Evolutionary conservation across 176 grass and related monocot species (phyloP), one percentile per base, ranked within the genome.

Genomic region (Aechmea fasciata): DNA sequence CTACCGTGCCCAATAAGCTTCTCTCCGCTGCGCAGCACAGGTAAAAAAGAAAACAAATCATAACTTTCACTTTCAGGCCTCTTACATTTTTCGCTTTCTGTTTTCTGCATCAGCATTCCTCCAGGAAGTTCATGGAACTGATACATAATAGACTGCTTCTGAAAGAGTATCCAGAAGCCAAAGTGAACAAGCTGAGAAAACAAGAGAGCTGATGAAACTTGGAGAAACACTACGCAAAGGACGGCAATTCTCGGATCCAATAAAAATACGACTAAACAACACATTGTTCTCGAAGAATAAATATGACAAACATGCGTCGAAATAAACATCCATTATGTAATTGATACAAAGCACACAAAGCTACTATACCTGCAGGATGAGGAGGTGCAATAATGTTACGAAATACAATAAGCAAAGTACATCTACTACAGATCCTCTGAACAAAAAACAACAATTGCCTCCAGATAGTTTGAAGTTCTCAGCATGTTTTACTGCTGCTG

Each of bases 351-450:
- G 55, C n/a, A 18, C 55, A 19, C 54, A 59, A 59, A 8, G 54
- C 19, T 59, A 17, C 54, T 8, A 41, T 7, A 41, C 33, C 69
- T 59, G 12, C 59, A 69, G 6, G 54, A 75, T 49, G 24, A 59
- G n/a, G 48, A 49, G n/a, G 11, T 26, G 23, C 3, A 50, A 68
- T 2, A 71, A 67, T 28, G 23, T 63, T 51, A 57, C 64, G 63
- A 49, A 48, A 67, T 52, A 25, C 23, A 63, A 0, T 26, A 69
- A 69, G 59, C 15, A 52, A 77, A 69, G 49, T 15, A 65, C 49
- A 11, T 17, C 9, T 49, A 78, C 9, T 49, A 78, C 15, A 41
- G 41, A 70, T 17, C 47, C 50, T 12, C 47, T 23, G 55, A 74
- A 70, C 57, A 71, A 67, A 11, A 2, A 67, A n/a, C 6, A 2